Conservation (phyloP, 2,329 filamentous ascomycete genomes). For the Sporothrix pseudoabietina region DNA sequence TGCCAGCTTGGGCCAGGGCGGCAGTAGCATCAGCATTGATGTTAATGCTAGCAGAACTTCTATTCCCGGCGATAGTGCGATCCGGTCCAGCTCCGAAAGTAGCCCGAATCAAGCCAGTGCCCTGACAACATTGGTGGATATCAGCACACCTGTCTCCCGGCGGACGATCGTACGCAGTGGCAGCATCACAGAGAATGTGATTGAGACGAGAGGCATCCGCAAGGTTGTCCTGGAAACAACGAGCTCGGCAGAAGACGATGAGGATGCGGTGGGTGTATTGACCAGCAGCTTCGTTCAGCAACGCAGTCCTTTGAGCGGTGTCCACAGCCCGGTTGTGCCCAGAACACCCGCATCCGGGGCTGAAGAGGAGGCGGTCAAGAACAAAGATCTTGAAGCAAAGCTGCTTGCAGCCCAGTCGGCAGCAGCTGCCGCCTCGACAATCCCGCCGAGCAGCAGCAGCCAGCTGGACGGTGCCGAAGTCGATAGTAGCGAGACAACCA, state of each 20-base stretch:
- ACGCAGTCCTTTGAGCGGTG: constrained; percentile 15
- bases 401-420: constrained; percentile 9
- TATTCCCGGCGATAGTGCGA: background rate
- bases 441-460: background rate
- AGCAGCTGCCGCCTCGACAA: background rate
- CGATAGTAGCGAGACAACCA: constrained; percentile 28
- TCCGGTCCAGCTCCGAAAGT: constrained; percentile 32
- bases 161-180: constrained; percentile 64
- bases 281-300: constrained; percentile 3
- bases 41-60: background rate
- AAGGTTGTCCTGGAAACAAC: constrained; percentile 66
- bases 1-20: background rate
- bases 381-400: constrained; percentile 30
- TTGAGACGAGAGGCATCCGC: constrained; percentile 71
- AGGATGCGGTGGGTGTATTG: constrained; percentile 34
- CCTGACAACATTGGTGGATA: constrained; percentile 26
- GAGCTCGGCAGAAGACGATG: constrained; percentile 44
- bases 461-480: constrained; percentile 9
- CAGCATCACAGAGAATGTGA: constrained; percentile 76
- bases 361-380: constrained; percentile 28
- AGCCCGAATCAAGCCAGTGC: constrained; percentile 29
- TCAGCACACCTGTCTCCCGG: constrained; percentile 32
- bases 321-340: constrained; percentile 14
- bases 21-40: background rate
- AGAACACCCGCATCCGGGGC: constrained; percentile 13